These are phyloP conservation scores for Carex scoparia DNA, from an alignment of 176 grass and related monocot genomes.

Conservation along the genomic window DNA sequence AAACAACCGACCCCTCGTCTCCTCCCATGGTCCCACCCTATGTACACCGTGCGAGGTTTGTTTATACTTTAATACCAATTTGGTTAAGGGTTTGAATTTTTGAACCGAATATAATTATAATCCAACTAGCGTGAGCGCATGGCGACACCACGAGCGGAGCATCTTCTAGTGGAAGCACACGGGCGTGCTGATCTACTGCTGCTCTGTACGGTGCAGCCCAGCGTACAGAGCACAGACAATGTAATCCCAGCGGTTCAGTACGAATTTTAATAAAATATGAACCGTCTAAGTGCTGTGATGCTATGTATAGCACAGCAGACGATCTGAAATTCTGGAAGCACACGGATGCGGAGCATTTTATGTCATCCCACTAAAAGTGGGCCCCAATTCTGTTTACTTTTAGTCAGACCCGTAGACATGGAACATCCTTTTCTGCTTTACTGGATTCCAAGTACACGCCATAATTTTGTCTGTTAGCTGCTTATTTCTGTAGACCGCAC, in stretches of 20 bases:
- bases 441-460: not conserved
- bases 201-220: too few relatives aligned
- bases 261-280: too few relatives aligned
- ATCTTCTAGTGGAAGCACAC: constrained; percentile 5
- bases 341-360: not conserved
- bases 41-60: not conserved
- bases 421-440: not conserved
- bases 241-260: too few relatives aligned
- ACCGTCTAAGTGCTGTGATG: too few relatives aligned
- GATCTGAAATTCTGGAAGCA: too few relatives aligned
- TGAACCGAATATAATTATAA: constrained; percentile 3
- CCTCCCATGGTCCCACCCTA: not conserved
- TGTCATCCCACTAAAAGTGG: not conserved
- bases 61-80: not conserved
- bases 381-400: not conserved
- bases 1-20: not conserved
- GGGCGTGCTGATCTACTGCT: too few relatives aligned
- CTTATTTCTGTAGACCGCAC: not conserved
- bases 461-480: not conserved
- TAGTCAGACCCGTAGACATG: not conserved
- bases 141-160: not conserved
- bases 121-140: not conserved
- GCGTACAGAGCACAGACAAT: too few relatives aligned
- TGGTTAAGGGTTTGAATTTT: not conserved
- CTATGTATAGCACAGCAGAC: too few relatives aligned